These are phyloP conservation scores for Boletus patriciae DNA, from an alignment of 768 basidiomycete genomes.

Conservation along the genomic window DNA sequence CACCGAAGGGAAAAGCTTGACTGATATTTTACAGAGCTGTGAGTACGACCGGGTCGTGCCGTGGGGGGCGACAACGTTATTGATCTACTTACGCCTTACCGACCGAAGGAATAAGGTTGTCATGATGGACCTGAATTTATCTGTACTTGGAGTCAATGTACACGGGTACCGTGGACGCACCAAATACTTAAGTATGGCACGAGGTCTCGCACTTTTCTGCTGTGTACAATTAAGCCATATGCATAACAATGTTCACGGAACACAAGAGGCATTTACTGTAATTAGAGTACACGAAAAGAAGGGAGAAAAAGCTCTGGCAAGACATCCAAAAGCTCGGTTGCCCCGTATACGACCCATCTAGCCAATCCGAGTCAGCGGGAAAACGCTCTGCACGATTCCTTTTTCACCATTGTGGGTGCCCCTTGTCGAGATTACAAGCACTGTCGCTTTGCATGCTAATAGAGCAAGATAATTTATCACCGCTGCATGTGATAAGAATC, in stretches of 20 bases:
- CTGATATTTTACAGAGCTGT: not conserved
- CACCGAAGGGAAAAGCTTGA: not conserved
- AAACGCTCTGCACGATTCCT: not conserved
- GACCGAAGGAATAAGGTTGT: slow-evolving; percentile 2
- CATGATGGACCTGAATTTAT: slow-evolving; percentile 28
- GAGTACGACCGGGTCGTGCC: not conserved
- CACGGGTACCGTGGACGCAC: not conserved
- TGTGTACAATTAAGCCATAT: slow-evolving; percentile 28
- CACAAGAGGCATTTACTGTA: slow-evolving; percentile 10
- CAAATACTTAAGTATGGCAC: slow-evolving; percentile 4
- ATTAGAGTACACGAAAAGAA: slow-evolving; percentile 17
- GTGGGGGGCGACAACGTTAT: not conserved
- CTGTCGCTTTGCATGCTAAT: slow-evolving; percentile 16
- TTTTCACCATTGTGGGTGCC: slow-evolving; percentile 6
- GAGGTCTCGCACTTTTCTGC: slow-evolving; percentile 17
- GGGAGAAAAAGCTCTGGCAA: not conserved
- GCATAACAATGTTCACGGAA: slow-evolving; percentile 15
- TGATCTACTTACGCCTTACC: not conserved
- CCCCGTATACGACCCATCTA: not conserved
- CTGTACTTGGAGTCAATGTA: slow-evolving; percentile 21
- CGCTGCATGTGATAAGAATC: slow-evolving; percentile 13
- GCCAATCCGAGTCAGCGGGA: not conserved
- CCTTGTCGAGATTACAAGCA: slow-evolving; percentile 6
- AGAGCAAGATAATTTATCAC: slow-evolving; percentile 23
- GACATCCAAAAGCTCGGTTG: not conserved